These are phyloP conservation scores for Amphicarpaea edgeworthii DNA, from an alignment of 306 rosid genomes.

Conservation along the genomic window DNA sequence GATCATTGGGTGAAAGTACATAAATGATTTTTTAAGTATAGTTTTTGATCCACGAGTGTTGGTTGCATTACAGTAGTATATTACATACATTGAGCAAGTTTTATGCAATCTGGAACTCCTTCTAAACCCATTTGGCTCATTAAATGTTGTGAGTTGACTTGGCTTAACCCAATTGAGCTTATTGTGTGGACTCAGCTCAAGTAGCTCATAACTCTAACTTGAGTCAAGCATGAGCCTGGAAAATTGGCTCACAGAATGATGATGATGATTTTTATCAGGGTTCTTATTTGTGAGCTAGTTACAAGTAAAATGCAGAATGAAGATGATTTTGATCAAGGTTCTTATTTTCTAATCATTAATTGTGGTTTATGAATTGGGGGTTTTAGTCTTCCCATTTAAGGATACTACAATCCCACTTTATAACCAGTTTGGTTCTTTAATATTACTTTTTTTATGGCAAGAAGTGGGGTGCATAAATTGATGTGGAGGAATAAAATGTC, in stretches of 20 bases:
- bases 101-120: conserved; percentile 8
- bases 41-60: not conserved
- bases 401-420: no score
- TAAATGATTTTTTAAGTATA: not conserved
- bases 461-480: no score
- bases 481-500: no score
- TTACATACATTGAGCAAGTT: not conserved
- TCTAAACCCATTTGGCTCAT: conserved; percentile 8
- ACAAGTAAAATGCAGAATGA: no score
- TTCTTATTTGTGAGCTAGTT: no score
- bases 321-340: no score
- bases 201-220: not conserved
- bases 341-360: no score
- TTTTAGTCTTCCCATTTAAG: no score
- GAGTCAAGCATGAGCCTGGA: not conserved
- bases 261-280: no score
- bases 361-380: no score
- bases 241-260: not conserved
- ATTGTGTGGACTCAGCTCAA: conserved; percentile 5
- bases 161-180: not conserved
- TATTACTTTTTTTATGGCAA: no score
- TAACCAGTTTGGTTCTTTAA: no score
- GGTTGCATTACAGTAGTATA: conserved; percentile 7
- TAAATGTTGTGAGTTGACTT: not conserved
- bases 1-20: not conserved